Evolutionary conservation across 192 early-diverging fungal genomes (phyloP).

Genomic region (Coemansia sp.): DNA sequence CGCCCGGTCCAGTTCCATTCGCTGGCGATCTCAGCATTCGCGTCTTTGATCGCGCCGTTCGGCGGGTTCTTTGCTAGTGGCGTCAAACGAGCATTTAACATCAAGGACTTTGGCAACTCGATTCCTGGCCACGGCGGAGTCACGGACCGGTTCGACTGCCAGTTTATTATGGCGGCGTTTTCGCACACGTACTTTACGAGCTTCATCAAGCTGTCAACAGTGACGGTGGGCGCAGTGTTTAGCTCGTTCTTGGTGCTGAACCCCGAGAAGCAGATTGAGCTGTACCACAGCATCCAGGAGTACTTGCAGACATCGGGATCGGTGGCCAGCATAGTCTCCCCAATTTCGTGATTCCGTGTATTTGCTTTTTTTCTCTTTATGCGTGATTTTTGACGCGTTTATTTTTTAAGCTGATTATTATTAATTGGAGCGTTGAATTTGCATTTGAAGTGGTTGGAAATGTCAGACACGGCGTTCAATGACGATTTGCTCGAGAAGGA

Average conservation of each 20-base stretch:
- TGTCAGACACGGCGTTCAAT: constrained; percentile 45
- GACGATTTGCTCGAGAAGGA: constrained; percentile 52
- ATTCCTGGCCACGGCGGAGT: constrained; percentile 98
- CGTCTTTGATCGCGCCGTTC: constrained; percentile 93
- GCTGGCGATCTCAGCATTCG: constrained; percentile 85
- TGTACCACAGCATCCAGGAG: constrained; percentile 56
- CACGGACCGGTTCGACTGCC: constrained; percentile 98
- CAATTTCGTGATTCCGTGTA: neutral
- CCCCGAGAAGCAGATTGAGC: constrained; percentile 38
- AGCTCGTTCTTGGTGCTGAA: constrained; percentile 45
- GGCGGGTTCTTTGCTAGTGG: constrained; percentile 98
- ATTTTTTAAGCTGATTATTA: neutral
- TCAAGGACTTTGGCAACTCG: constrained; percentile 95
- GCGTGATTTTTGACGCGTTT: neutral
- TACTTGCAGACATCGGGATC: constrained; percentile 40
- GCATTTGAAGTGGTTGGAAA: constrained; percentile 6
- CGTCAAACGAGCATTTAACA: constrained; percentile 94
- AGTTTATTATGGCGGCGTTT: constrained; percentile 96
- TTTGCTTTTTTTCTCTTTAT: neutral
- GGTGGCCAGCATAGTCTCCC: neutral
- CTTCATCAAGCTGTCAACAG: constrained; percentile 71
- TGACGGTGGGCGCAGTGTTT: constrained; percentile 46
- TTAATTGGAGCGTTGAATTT: neutral
- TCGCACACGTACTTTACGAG: constrained; percentile 87
- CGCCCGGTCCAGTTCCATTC: constrained; percentile 87